Evolutionary conservation across 2,329 filamentous ascomycete species (phyloP).

Genomic region (Botrytis cinerea): DNA sequence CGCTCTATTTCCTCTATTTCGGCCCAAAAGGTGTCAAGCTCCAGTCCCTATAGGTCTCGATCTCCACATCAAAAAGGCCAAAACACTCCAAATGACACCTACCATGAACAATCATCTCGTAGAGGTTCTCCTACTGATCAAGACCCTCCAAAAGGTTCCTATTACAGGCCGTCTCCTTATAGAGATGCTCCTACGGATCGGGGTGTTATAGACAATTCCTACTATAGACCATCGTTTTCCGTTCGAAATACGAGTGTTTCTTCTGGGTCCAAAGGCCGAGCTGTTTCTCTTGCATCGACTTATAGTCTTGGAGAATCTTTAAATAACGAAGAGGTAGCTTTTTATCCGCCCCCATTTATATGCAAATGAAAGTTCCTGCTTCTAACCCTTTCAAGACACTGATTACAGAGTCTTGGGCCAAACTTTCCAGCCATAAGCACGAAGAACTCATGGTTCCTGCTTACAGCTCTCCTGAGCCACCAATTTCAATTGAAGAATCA

Average conservation of each 20-base stretch:
- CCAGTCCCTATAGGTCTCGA: neutral
- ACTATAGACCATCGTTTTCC: neutral
- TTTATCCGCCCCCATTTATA: neutral
- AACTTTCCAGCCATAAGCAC: conserved; percentile 10
- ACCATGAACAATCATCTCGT: neutral
- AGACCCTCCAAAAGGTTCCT: neutral
- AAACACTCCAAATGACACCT: neutral
- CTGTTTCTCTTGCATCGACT: neutral
- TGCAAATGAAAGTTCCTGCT: neutral
- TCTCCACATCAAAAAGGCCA: neutral
- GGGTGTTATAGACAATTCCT: neutral
- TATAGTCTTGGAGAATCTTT: neutral
- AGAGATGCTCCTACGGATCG: neutral
- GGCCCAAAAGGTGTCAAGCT: neutral
- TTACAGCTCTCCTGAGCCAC: too few relatives aligned
- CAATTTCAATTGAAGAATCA: neutral
- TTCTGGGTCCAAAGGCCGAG: neutral
- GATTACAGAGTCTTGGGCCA: neutral
- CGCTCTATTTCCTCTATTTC: neutral
- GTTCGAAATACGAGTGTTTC: neutral
- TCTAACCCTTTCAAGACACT: conserved; percentile 10
- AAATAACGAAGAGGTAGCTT: conserved; percentile 5
- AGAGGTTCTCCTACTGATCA: neutral
- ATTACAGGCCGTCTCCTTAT: neutral
- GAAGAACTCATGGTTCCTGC: neutral